These are phyloP conservation scores for Adansonia gregorii DNA, from an alignment of 441 rosid species.

Conservation along the genomic window DNA sequence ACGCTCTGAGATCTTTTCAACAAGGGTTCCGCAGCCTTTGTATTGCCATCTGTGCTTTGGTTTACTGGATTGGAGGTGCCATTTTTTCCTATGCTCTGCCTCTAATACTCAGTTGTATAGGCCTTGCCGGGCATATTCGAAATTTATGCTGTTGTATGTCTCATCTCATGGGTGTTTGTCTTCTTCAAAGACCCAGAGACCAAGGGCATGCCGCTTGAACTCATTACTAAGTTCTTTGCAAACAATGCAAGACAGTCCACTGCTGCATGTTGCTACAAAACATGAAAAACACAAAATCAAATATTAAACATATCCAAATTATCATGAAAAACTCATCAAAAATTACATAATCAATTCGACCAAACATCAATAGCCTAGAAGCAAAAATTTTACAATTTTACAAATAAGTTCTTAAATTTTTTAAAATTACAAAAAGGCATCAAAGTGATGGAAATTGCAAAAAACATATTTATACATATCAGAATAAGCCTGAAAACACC, in stretches of 20 bases:
- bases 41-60: slow-evolving; percentile 61
- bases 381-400: too few species aligned
- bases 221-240: slow-evolving; percentile 72
- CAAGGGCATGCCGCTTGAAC: slow-evolving; percentile 81
- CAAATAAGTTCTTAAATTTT: too few species aligned
- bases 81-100: slow-evolving; percentile 68
- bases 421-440: too few species aligned
- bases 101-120: slow-evolving; percentile 56
- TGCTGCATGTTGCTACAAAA: slow-evolving; percentile 38
- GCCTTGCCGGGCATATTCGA: slow-evolving; percentile 65
- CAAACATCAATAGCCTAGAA: too few species aligned
- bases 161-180: slow-evolving; percentile 62
- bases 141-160: slow-evolving; percentile 61
- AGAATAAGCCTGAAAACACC: too few species aligned
- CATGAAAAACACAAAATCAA: slow-evolving; percentile 20
- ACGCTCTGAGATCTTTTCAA: slow-evolving; percentile 74
- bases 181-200: slow-evolving; percentile 74
- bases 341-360: too few species aligned
- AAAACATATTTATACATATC: too few species aligned
- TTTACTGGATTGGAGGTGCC: slow-evolving; percentile 60
- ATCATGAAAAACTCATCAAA: too few species aligned
- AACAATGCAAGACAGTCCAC: slow-evolving; percentile 53
- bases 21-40: slow-evolving; percentile 73
- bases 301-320: too few species aligned
- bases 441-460: too few species aligned